Percentiles rank a stretch among this genome's conserved stretches.
phyloP scores from a whole-genome alignment of 257 asterid species.

The Cordia subcordata region DNA sequence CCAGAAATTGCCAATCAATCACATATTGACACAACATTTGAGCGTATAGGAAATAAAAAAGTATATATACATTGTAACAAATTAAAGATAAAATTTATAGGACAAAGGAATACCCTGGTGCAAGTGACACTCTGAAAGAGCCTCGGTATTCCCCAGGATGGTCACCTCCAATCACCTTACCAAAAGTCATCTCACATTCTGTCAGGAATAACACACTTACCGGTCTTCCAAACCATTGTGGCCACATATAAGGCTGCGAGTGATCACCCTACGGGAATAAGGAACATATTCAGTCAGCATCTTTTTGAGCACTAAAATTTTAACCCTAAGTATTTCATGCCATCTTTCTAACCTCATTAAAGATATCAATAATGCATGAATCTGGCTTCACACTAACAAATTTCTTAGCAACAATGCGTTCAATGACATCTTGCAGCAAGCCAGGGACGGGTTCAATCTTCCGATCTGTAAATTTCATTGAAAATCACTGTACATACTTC shows the following conservation, averaged over 20 bases:
- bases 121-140: conserved; percentile 59
- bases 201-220: conserved; percentile 67
- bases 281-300: conserved; percentile 25
- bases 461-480: conserved; percentile 45
- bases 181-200: conserved; percentile 74
- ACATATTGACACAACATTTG: not conserved
- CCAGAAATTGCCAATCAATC: not conserved
- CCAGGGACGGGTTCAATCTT: conserved; percentile 75
- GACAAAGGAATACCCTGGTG: conserved; percentile 57
- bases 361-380: conserved; percentile 68
- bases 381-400: conserved; percentile 66
- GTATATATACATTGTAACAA: not conserved
- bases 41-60: not conserved
- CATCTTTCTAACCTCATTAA: conserved; percentile 58
- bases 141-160: conserved; percentile 73
- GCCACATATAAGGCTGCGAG: conserved; percentile 82
- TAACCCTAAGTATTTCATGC: not conserved
- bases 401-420: conserved; percentile 45
- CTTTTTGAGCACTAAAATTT: not conserved
- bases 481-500: conserved; percentile 13
- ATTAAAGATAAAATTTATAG: not conserved
- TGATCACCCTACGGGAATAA: conserved; percentile 61
- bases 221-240: conserved; percentile 78
- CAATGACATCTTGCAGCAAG: conserved; percentile 57
- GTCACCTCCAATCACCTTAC: conserved; percentile 49